These are phyloP conservation scores for Plasmodium reichenowi DNA, from an alignment of 169 alveolate species.

Conservation along the genomic window DNA sequence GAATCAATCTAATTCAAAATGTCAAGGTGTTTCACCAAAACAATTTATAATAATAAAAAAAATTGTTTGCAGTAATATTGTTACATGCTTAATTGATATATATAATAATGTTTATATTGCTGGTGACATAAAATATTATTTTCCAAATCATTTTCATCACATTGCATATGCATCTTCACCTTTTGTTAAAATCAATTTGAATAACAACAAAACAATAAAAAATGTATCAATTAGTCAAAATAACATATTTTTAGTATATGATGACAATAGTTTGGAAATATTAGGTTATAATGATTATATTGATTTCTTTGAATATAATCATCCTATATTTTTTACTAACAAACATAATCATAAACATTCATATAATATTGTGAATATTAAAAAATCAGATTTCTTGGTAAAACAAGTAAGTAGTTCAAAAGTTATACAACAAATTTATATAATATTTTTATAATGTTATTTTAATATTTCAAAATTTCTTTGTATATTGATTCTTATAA, in stretches of 20 bases:
- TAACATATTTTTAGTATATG: conserved; percentile 69
- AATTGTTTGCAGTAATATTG: conserved; percentile 70
- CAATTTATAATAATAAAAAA: conserved; percentile 69
- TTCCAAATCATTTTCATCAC: conserved; percentile 66
- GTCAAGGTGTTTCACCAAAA: conserved; percentile 56
- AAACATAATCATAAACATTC: conserved; percentile 58
- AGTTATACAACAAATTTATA: conserved; percentile 4
- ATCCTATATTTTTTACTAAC: conserved; percentile 72
- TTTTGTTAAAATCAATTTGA: conserved; percentile 60
- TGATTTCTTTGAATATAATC: conserved; percentile 61
- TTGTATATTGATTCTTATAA: neutral
- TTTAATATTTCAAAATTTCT: neutral
- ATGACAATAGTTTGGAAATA: conserved; percentile 48
- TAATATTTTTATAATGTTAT: neutral
- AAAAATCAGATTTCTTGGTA: conserved; percentile 62
- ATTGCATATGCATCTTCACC: conserved; percentile 75
- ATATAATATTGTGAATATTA: conserved; percentile 33
- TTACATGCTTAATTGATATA: conserved; percentile 60
- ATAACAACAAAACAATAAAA: conserved; percentile 49
- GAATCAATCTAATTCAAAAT: conserved; percentile 28
- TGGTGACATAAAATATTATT: conserved; percentile 61
- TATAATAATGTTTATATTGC: conserved; percentile 44
- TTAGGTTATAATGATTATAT: conserved; percentile 72
- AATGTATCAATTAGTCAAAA: conserved; percentile 58
- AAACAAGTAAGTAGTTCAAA: conserved; percentile 50